Conservation (phyloP, 108 stramenopile genomes). For the Cyclotella baltica region DNA sequence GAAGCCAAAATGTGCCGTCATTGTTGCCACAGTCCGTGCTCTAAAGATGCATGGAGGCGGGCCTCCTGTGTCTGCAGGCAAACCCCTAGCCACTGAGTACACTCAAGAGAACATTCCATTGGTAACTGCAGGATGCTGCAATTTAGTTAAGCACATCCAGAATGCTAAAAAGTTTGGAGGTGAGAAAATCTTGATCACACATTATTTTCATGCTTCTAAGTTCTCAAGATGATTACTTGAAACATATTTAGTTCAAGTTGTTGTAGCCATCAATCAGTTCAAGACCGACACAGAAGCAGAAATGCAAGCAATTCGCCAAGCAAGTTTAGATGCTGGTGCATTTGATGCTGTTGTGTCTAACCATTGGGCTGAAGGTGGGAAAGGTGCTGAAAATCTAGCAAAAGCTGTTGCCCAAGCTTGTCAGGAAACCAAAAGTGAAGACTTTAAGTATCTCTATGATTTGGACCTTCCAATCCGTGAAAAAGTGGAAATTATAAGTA, state of each 20-base stretch:
- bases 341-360: slow-evolving; percentile 92
- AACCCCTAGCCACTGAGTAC: slow-evolving; percentile 87
- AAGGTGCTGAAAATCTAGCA: slow-evolving; percentile 93
- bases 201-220: neutral
- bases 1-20: slow-evolving; percentile 93
- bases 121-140: slow-evolving; percentile 83
- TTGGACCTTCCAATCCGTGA: slow-evolving; percentile 80
- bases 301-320: slow-evolving; percentile 87
- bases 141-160: slow-evolving; percentile 93
- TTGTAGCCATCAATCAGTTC: slow-evolving; percentile 97
- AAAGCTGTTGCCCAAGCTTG: slow-evolving; percentile 92
- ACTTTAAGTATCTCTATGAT: slow-evolving; percentile 94
- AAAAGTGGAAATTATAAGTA: slow-evolving; percentile 92
- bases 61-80: slow-evolving; percentile 91
- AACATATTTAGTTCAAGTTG: slow-evolving; percentile 74
- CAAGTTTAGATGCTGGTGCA: slow-evolving; percentile 90
- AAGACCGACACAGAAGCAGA: slow-evolving; percentile 92
- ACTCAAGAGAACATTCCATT: slow-evolving; percentile 82
- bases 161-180: slow-evolving; percentile 94
- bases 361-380: slow-evolving; percentile 98
- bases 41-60: slow-evolving; percentile 99
- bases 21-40: slow-evolving; percentile 99
- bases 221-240: neutral
- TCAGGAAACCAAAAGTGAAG: slow-evolving; percentile 55
- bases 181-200: neutral